Conservation (phyloP, 2,329 filamentous ascomycete species). For the Pyrenochaeta sp. region DNA sequence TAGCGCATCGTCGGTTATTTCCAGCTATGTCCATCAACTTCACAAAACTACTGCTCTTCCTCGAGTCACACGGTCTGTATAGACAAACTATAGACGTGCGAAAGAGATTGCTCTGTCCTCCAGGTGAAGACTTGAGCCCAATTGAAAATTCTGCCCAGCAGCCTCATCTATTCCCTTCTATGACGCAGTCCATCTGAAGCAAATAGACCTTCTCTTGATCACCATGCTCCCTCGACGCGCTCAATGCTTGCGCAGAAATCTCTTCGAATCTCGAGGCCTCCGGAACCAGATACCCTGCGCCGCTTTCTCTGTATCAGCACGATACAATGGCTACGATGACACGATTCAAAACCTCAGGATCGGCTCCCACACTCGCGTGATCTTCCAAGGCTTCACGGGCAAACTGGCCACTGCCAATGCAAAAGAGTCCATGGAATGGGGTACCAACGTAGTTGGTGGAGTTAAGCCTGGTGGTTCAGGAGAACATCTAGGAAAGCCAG, state of each 20-base stretch:
- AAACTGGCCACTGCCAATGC: slow-evolving; percentile 76
- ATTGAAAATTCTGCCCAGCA: too few species aligned
- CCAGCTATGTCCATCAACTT: background rate
- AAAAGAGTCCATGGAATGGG: slow-evolving; percentile 77
- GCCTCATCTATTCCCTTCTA: background rate
- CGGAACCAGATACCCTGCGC: slow-evolving; percentile 15
- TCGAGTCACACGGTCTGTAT: background rate
- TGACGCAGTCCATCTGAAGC: slow-evolving; percentile 11
- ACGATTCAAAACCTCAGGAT: slow-evolving; percentile 73
- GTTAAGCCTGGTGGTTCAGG: slow-evolving; percentile 75
- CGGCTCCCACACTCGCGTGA: slow-evolving; percentile 69
- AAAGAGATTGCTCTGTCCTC: too few species aligned
- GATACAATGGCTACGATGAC: slow-evolving; percentile 60
- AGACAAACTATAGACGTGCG: slow-evolving; percentile 1
- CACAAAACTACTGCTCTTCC: background rate
- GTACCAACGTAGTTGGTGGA: slow-evolving; percentile 80
- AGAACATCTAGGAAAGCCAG: slow-evolving; percentile 75
- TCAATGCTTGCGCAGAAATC: slow-evolving; percentile 13
- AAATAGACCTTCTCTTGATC: slow-evolving; percentile 5
- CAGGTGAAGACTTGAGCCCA: too few species aligned
- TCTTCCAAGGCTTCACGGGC: slow-evolving; percentile 77
- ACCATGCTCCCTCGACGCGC: slow-evolving; percentile 24
- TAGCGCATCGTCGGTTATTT: slow-evolving; percentile 4
- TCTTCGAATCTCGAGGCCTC: slow-evolving; percentile 2
- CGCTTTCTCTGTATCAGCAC: slow-evolving; percentile 38